Conservation (phyloP, 148 eudicot species). For the Rhododendron vialii region DNA sequence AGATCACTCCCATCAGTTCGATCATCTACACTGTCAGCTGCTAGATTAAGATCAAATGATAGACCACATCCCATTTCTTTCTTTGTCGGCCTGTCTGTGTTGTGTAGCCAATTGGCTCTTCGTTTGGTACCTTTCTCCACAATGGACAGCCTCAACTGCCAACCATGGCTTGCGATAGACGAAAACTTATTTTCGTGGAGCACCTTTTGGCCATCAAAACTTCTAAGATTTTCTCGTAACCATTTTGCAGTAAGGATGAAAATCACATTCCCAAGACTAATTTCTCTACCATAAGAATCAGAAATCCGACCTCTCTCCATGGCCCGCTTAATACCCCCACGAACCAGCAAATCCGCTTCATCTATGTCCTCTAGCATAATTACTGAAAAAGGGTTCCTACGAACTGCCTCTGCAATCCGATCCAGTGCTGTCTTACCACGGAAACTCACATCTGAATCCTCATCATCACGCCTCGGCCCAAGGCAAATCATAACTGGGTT, state of each 20-base stretch:
- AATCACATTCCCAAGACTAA: slow-evolving; percentile 78
- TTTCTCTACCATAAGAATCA: slow-evolving; percentile 91
- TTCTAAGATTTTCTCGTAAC: slow-evolving; percentile 31
- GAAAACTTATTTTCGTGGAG: slow-evolving; percentile 58
- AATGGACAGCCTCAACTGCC: slow-evolving; percentile 62
- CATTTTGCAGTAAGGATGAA: slow-evolving; percentile 69
- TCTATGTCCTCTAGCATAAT: slow-evolving; percentile 84
- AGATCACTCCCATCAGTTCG: slow-evolving; percentile 74
- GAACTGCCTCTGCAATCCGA: slow-evolving; percentile 73
- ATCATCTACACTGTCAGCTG: slow-evolving; percentile 55
- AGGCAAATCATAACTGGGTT: slow-evolving; percentile 53
- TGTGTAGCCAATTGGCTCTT: slow-evolving; percentile 50
- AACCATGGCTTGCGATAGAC: slow-evolving; percentile 47
- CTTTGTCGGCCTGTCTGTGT: slow-evolving; percentile 40
- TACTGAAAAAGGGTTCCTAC: slow-evolving; percentile 74
- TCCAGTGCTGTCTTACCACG: slow-evolving; percentile 86
- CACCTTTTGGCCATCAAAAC: slow-evolving; percentile 14
- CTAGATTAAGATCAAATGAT: slow-evolving; percentile 67
- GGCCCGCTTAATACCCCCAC: slow-evolving; percentile 72
- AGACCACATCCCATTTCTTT: slow-evolving; percentile 41
- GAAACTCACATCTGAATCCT: slow-evolving; percentile 49
- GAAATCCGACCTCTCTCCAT: slow-evolving; percentile 79
- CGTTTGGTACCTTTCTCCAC: slow-evolving; percentile 54
- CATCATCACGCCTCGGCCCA: slow-evolving; percentile 66
- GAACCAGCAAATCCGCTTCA: slow-evolving; percentile 63